These are phyloP conservation scores for Phytophthora sp. DNA, from an alignment of 352 stramenopile species.

Conservation along the genomic window DNA sequence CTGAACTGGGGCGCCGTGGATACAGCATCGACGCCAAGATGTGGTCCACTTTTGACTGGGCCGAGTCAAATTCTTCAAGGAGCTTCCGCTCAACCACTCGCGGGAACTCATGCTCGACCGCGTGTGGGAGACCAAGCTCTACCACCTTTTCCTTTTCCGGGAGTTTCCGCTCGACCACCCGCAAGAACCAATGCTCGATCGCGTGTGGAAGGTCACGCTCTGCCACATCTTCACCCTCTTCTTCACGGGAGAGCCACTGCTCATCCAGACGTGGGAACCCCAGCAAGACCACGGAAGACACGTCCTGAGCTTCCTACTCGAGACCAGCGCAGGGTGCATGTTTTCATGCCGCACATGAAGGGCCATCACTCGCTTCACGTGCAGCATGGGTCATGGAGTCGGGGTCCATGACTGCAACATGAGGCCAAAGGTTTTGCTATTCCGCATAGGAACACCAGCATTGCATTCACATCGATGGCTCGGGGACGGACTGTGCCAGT, in stretches of 20 bases:
- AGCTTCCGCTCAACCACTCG: background rate
- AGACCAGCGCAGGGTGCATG: background rate
- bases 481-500: slow-evolving; percentile 13
- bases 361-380: slow-evolving; percentile 21
- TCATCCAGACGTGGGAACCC: too few relatives aligned
- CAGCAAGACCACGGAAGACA: too few relatives aligned
- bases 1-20: too few relatives aligned
- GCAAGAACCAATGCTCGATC: slow-evolving; percentile 22
- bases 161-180: too few relatives aligned
- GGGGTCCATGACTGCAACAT: too few relatives aligned
- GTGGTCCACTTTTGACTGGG: too few relatives aligned
- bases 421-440: too few relatives aligned
- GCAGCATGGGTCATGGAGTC: slow-evolving; percentile 1
- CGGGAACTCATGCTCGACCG: slow-evolving; percentile 1
- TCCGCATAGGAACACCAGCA: slow-evolving; percentile 9
- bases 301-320: slow-evolving; percentile 24
- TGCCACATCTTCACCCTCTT: too few relatives aligned
- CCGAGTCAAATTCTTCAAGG: too few relatives aligned
- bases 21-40: too few relatives aligned
- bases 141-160: slow-evolving; percentile 1
- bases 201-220: too few relatives aligned
- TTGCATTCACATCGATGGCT: slow-evolving; percentile 25
- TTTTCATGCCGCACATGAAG: slow-evolving; percentile 20
- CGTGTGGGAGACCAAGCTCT: slow-evolving; percentile 3
- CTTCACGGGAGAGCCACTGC: too few relatives aligned